Base-by-base conservation (phyloP, 2,329 filamentous ascomycete species). In the Penicillium olsonii region DNA sequence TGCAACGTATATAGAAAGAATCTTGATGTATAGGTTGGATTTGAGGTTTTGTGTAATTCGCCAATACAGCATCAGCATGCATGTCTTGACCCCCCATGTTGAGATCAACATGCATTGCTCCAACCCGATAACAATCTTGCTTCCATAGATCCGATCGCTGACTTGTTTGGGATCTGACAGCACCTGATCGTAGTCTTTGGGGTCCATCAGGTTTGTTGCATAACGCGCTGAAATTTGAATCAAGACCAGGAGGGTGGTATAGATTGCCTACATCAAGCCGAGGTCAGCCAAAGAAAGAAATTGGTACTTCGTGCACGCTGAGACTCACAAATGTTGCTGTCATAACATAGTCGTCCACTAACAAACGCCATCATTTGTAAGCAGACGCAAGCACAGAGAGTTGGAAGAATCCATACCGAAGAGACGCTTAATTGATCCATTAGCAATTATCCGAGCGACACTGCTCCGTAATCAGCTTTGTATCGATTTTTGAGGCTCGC, bases 41-140 rank as follows among this genome's bases (percentile, higher is more conserved):
- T 62, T 60, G 26, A 67, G 55, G 38, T 64, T 68, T 45, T 63
- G 70, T 33, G 75, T 78, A 60, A 79, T 69, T 11, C 75, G 68
- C 53, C 68, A 68, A 54, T 78, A 79, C 55, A 81, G 73, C 20
- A 76, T 70, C 53, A 80, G 61, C 58, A 81, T 70, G 57, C 77
- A 79, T 19, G 73, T 67, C 56, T 81, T 82, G 41, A 78, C 71
- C 5, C 74, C 63, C 78, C 78, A 81, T 12, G 76, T 76, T 3
- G 73, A 75, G 14, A 70, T 47, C 27, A 77, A 65, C 67, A 79
- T 78, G 66, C 74, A 77, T 53, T 78, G 75, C 48, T 79, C 76
- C 7, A 77, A 65, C 1, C 72, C 72, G 29, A 79, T 66, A 14
- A 77, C 75, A n/a, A 78, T 68, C 45, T 79, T 78, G 47, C 74